These are phyloP conservation scores for Boletus vermiculosoides DNA, from an alignment of 768 basidiomycete genomes.

Conservation along the genomic window DNA sequence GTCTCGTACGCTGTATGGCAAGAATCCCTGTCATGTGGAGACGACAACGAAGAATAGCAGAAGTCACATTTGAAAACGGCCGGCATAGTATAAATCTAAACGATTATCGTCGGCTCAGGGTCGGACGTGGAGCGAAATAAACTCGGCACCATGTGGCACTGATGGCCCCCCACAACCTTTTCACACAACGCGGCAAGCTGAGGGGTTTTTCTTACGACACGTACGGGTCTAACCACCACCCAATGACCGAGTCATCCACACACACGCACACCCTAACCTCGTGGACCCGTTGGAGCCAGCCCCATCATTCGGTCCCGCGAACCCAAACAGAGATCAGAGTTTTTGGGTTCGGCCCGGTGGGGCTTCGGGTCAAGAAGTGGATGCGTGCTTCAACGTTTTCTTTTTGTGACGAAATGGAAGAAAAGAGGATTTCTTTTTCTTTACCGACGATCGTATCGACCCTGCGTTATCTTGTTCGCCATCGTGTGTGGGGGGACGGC, in stretches of 20 bases:
- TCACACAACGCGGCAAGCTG: background rate
- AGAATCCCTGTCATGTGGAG: background rate
- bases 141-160: background rate
- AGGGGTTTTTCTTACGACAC: background rate
- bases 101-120: background rate
- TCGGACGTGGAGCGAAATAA: background rate
- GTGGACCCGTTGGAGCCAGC: background rate
- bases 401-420: too few relatives aligned
- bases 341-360: background rate
- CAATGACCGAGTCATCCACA: background rate
- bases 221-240: background rate
- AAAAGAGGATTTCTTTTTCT: too few relatives aligned
- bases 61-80: too few relatives aligned
- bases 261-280: background rate
- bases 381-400: background rate
- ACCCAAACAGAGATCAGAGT: too few relatives aligned
- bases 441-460: too few relatives aligned
- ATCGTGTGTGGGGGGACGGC: too few relatives aligned
- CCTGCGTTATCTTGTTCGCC: too few relatives aligned
- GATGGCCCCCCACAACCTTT: background rate
- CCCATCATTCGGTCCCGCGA: background rate
- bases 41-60: background rate
- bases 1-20: background rate
- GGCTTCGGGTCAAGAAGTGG: background rate
- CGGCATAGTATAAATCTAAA: background rate